These are phyloP conservation scores for Neopestalotiopsis rosae DNA, from an alignment of 2,329 filamentous ascomycete genomes.

Conservation along the genomic window DNA sequence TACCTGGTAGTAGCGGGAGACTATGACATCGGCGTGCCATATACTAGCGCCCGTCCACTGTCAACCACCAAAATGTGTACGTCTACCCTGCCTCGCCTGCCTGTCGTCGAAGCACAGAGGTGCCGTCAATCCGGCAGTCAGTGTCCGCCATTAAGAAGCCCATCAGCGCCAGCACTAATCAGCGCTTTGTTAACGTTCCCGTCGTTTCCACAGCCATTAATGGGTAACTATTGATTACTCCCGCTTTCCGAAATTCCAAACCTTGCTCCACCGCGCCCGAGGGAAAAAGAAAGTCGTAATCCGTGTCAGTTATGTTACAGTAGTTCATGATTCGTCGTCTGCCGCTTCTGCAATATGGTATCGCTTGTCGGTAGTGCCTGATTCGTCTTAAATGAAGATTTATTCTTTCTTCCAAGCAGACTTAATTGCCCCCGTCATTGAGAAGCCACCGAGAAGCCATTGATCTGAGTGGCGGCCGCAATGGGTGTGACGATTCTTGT, in stretches of 20 bases:
- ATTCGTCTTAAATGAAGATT: not conserved
- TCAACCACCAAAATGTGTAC: not conserved
- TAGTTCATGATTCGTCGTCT: not conserved
- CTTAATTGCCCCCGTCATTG: constrained; percentile 48
- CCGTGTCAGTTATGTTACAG: not conserved
- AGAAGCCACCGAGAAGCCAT: constrained; percentile 56
- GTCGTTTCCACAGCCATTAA: not conserved
- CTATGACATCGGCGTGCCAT: not conserved
- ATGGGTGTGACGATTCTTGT: constrained; percentile 58
- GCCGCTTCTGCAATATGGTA: not conserved
- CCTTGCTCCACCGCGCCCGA: not conserved
- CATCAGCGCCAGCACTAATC: not conserved
- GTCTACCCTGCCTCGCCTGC: not conserved
- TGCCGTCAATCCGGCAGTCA: not conserved
- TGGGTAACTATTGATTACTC: not conserved
- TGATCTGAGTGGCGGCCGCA: constrained; percentile 61
- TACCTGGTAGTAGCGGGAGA: not conserved
- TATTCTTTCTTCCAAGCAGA: constrained; percentile 31
- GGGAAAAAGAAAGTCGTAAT: not conserved
- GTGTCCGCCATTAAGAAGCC: not conserved
- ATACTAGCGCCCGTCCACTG: not conserved
- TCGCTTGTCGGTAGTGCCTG: not conserved
- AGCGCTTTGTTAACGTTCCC: not conserved
- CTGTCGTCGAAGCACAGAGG: not conserved
- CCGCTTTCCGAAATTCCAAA: not conserved